Percentiles rank a stretch among this genome's conserved stretches.
phyloP scores from a whole-genome alignment of 2,329 filamentous ascomycete genomes.

The Aspergillus cejpii region DNA sequence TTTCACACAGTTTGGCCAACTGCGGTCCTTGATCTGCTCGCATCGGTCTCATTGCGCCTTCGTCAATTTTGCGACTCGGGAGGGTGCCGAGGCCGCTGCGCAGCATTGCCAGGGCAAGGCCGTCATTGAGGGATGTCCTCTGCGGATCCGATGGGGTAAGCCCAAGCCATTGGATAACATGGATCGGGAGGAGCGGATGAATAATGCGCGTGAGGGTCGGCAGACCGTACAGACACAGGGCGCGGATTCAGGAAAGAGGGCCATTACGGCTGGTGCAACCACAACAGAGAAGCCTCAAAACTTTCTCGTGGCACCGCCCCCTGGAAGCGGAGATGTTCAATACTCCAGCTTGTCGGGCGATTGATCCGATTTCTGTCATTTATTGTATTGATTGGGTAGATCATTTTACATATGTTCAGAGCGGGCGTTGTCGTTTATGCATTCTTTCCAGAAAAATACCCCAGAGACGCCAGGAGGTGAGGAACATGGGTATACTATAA shows the following conservation, averaged over 20 bases:
- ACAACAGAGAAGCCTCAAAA: slow-evolving; percentile 31
- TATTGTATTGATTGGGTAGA: slow-evolving; percentile 19
- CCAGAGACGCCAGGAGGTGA: slow-evolving; percentile 29
- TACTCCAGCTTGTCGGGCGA: slow-evolving; percentile 84
- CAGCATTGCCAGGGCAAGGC: slow-evolving; percentile 78
- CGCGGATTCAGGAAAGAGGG: slow-evolving; percentile 29
- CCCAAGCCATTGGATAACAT: slow-evolving; percentile 88
- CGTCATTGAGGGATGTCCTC: slow-evolving; percentile 81
- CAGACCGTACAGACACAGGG: slow-evolving; percentile 49
- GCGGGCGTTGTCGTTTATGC: slow-evolving; percentile 31
- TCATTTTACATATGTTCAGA: slow-evolving; percentile 25
- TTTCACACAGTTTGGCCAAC: slow-evolving; percentile 80
- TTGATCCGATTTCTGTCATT: slow-evolving; percentile 40
- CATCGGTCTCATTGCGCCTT: slow-evolving; percentile 97
- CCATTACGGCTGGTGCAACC: slow-evolving; percentile 36
- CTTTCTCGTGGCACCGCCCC: slow-evolving; percentile 63
- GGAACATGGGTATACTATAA: slow-evolving; percentile 36
- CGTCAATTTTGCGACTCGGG: slow-evolving; percentile 82
- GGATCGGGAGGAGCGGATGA: slow-evolving; percentile 74
- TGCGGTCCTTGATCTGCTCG: slow-evolving; percentile 89
- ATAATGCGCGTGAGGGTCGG: slow-evolving; percentile 73
- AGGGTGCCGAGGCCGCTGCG: slow-evolving; percentile 79
- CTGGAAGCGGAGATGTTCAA: slow-evolving; percentile 67
- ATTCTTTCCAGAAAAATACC: slow-evolving; percentile 29
- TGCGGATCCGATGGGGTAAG: slow-evolving; percentile 86